Evolutionary conservation across 179 eudicot species (phyloP), one percentile per base, ranked within the genome.

Genomic region (Beta lomatogona): DNA sequence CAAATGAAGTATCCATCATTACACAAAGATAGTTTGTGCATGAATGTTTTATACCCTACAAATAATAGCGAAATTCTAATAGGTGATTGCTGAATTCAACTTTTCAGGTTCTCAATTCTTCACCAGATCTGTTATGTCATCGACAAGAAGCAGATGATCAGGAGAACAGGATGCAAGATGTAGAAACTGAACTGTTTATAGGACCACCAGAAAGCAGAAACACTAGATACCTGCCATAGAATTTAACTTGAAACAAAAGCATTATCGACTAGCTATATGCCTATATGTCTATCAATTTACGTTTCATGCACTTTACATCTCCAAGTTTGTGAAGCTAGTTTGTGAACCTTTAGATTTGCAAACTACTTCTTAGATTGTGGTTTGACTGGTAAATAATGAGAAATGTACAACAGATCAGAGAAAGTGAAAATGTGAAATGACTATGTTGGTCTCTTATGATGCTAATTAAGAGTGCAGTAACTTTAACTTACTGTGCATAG

Each of bases 181-280:
- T 85, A 10, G 87, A 85, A 70, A 85, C 87, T 21, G 87, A 78
- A 5, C 80, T 85, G 13, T 85, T 81, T 36, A 81, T 85, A 59
- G 87, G 87, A 25, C 84, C 41, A 12, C 87, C 84, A 2, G 84
- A 78, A 68, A 78, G 80, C 84, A 73, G 84, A 69, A 81, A 19
- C 54, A 73, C 5, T 12, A 73, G 77, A 21, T 77, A 18, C 28
- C 64, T 14, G 31, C 65, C 78, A 11, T 18, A 67, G 13, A 66
- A 41, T 21, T 46, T 52, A 77, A 45, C 72, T 45, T 8, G 5
- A 48, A 21, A 4, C 31, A 44, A 48, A n/a, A n/a, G n/a, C n/a
- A n/a, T n/a, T n/a, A n/a, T n/a, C 2, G 7, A 31, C 41, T 68
- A n/a, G 52, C 22, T 68, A 12, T 8, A 46, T 71, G 9, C 9